Percentiles rank a stretch among this genome's conserved stretches.
Conservation (phyloP, 2,329 filamentous ascomycete genomes). For the Aspergillus spinulosporus region DNA sequence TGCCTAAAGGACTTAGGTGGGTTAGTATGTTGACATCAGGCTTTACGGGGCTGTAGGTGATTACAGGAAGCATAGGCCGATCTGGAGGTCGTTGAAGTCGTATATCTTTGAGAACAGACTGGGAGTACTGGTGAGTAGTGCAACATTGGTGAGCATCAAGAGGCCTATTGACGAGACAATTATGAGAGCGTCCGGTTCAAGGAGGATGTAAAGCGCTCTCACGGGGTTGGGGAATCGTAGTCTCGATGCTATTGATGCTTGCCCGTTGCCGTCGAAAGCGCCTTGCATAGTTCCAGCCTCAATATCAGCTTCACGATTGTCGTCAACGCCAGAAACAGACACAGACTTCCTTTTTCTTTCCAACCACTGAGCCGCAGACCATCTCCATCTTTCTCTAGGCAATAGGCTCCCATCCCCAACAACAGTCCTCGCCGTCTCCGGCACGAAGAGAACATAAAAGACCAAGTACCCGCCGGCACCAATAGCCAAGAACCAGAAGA, state of each 20-base stretch:
- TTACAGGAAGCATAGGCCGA: slow-evolving; percentile 31
- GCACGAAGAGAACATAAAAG: slow-evolving; percentile 57
- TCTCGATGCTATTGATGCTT: slow-evolving; percentile 27
- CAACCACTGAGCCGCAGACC: slow-evolving; percentile 23
- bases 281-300: background rate
- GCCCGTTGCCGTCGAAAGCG: background rate
- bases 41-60: background rate
- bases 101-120: slow-evolving; percentile 42
- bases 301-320: background rate
- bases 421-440: slow-evolving; percentile 47
- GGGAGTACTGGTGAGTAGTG: slow-evolving; percentile 42
- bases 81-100: slow-evolving; percentile 30
- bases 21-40: background rate
- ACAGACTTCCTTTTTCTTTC: background rate
- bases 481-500: slow-evolving; percentile 70
- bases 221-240: slow-evolving; percentile 49
- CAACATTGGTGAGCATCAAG: slow-evolving; percentile 38
- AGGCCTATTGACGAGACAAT: slow-evolving; percentile 39
- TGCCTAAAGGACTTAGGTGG: slow-evolving; percentile 22
- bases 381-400: slow-evolving; percentile 27
- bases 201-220: slow-evolving; percentile 41
- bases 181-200: slow-evolving; percentile 39
- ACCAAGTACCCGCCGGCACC: slow-evolving; percentile 48
- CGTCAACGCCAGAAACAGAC: background rate
- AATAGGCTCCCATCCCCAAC: slow-evolving; percentile 31